Evolutionary conservation across 352 stramenopile genomes (phyloP).

Genomic region (Pythium plurisporium): DNA sequence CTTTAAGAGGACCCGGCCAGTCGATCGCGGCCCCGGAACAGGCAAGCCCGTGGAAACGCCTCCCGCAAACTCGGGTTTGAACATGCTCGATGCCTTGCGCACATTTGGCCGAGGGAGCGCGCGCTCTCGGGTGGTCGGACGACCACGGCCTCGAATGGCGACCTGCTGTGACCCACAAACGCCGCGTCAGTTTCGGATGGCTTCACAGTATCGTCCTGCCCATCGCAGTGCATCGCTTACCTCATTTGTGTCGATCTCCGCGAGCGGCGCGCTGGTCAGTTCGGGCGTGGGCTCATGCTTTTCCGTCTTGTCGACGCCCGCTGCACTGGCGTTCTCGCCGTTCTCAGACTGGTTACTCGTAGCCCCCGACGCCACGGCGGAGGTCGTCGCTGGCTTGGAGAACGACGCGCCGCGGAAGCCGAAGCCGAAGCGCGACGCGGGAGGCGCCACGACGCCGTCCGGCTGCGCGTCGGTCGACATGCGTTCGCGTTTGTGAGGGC

Average conservation of each 20-base stretch:
- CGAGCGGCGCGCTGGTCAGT: neutral
- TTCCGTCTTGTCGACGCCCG: neutral
- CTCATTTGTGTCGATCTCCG: conserved; percentile 13
- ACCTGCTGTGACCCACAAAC: neutral
- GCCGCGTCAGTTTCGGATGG: neutral
- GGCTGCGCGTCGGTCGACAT: conserved; percentile 8
- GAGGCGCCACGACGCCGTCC: neutral
- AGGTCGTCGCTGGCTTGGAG: conserved; percentile 8
- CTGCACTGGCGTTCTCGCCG: neutral
- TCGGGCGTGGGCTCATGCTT: neutral
- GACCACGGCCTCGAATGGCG: conserved; percentile 8
- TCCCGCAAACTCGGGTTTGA: neutral
- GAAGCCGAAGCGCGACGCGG: conserved; percentile 30
- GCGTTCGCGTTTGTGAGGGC: conserved; percentile 16
- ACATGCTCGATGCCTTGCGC: conserved; percentile 20
- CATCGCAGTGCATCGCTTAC: neutral
- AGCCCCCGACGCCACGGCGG: too few species aligned
- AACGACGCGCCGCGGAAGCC: conserved; percentile 23
- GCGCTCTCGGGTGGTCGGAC: conserved; percentile 15
- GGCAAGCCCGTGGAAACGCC: neutral
- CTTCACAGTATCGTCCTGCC: neutral
- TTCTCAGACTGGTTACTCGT: conserved; percentile 27
- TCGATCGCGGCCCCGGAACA: conserved; percentile 9
- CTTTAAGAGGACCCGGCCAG: conserved; percentile 16
- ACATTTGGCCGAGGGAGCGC: conserved; percentile 13